phyloP scores from a whole-genome alignment of 1,284 basidiomycete species.

The Trametes hirsuta region DNA sequence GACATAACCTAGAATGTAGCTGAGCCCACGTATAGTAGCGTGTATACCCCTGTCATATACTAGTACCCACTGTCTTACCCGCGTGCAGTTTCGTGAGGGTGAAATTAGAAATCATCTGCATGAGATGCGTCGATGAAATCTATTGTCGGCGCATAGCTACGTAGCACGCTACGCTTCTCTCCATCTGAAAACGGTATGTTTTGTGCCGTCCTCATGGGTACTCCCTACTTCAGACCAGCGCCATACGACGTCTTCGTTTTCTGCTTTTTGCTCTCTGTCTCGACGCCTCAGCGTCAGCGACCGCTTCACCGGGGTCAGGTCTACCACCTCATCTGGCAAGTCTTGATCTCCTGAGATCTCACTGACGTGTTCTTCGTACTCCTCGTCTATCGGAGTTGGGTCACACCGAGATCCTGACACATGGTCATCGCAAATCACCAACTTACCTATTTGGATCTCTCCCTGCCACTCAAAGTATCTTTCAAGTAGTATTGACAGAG shows the following conservation, averaged over 20 bases:
- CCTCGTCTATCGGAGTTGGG: neutral
- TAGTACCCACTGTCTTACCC: too few species aligned
- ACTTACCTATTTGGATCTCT: constrained; percentile 12
- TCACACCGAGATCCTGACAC: neutral
- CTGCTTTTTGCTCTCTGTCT: neutral
- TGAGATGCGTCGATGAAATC: neutral
- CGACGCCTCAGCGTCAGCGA: neutral
- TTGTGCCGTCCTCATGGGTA: neutral
- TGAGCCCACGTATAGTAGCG: too few species aligned
- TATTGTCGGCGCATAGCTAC: too few species aligned
- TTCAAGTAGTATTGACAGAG: constrained; percentile 23
- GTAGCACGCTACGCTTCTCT: neutral
- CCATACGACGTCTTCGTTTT: constrained; percentile 16
- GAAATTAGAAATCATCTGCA: too few species aligned
- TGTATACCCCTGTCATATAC: too few species aligned
- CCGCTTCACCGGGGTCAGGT: neutral
- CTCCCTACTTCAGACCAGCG: constrained; percentile 17
- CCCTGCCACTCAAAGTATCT: constrained; percentile 29
- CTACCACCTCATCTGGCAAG: neutral
- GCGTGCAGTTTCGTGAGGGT: too few species aligned
- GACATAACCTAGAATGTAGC: too few species aligned
- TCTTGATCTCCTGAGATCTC: neutral
- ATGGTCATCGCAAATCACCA: neutral
- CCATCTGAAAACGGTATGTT: neutral
- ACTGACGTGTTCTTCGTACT: neutral